A percentile compares a stretch with the other conserved stretches of the same genome.
phyloP scores from a whole-genome alignment of 164 flowering plant genomes.

The Cinnamomum chago region DNA sequence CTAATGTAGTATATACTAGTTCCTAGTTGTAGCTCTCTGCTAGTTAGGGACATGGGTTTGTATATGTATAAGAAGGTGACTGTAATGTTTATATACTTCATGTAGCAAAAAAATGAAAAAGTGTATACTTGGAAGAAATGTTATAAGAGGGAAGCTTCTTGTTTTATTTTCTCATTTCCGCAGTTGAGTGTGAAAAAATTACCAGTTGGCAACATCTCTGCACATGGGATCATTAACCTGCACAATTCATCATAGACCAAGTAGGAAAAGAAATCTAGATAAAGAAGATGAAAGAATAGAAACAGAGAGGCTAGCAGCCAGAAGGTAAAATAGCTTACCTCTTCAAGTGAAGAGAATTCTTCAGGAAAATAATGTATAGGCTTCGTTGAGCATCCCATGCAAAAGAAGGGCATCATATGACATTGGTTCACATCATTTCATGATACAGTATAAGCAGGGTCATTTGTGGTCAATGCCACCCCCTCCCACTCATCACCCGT shows the following conservation, averaged over 20 bases:
- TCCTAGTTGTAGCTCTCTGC: no score
- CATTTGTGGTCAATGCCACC: no score
- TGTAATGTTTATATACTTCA: no score
- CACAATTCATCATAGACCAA: constrained; percentile 9
- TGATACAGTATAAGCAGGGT: no score
- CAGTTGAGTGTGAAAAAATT: constrained; percentile 5
- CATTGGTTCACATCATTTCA: no score
- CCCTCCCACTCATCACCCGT: no score
- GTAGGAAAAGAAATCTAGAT: constrained; percentile 1
- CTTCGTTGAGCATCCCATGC: constrained; percentile 97
- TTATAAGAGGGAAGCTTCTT: no score
- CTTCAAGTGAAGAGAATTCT: constrained; percentile 91
- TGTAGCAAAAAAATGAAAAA: no score
- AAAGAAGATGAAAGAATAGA: not conserved
- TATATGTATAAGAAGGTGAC: no score
- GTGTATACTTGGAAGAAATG: not conserved
- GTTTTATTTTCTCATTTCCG: no score
- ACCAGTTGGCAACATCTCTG: constrained; percentile 98
- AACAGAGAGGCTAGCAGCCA: not conserved
- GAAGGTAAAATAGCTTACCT: constrained; percentile 37
- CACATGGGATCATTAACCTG: constrained; percentile 99
- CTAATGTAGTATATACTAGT: no score
- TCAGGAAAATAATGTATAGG: constrained; percentile 86
- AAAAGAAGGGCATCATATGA: constrained; percentile 10
- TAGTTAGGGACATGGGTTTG: no score